phyloP scores from a whole-genome alignment of 1,284 basidiomycete genomes.

The Volvariella surrecta region DNA sequence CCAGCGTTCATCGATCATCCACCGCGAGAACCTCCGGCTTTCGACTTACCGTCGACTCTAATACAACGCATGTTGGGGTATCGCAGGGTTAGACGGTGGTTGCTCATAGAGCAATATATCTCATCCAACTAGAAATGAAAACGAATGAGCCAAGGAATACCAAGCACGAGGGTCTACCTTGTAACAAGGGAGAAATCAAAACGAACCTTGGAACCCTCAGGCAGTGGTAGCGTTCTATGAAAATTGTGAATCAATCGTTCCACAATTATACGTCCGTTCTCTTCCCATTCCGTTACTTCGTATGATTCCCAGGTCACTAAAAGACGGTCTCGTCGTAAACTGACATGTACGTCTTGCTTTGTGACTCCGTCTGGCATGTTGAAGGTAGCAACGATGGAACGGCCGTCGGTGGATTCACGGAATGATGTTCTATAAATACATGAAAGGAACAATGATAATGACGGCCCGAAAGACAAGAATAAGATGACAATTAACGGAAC shows the following conservation, averaged over 20 bases:
- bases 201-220: constrained; percentile 36
- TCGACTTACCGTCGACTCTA: constrained; percentile 27
- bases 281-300: constrained; percentile 44
- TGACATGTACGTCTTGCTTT: constrained; percentile 67
- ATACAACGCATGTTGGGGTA: constrained; percentile 59
- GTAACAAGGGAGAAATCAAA: background rate
- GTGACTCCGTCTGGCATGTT: constrained; percentile 51
- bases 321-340: constrained; percentile 53
- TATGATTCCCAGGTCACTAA: constrained; percentile 59
- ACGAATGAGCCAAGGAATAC: constrained; percentile 3
- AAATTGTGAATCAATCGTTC: constrained; percentile 48
- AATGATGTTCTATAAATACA: constrained; percentile 43
- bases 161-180: background rate
- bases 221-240: constrained; percentile 34
- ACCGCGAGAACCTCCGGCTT: too few relatives aligned
- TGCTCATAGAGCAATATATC: constrained; percentile 53
- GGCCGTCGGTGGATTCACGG: constrained; percentile 57
- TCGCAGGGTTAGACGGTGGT: constrained; percentile 45
- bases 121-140: constrained; percentile 55
- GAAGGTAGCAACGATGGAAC: constrained; percentile 45
- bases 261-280: constrained; percentile 44
- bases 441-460: constrained; percentile 4
- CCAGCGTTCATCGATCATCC: too few relatives aligned
- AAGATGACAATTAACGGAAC: constrained; percentile 6
- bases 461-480: constrained; percentile 9